A percentile compares a stretch with the other conserved stretches of the same genome.
phyloP scores from a whole-genome alignment of 495 filamentous ascomycete genomes.

The Podospora didyma region DNA sequence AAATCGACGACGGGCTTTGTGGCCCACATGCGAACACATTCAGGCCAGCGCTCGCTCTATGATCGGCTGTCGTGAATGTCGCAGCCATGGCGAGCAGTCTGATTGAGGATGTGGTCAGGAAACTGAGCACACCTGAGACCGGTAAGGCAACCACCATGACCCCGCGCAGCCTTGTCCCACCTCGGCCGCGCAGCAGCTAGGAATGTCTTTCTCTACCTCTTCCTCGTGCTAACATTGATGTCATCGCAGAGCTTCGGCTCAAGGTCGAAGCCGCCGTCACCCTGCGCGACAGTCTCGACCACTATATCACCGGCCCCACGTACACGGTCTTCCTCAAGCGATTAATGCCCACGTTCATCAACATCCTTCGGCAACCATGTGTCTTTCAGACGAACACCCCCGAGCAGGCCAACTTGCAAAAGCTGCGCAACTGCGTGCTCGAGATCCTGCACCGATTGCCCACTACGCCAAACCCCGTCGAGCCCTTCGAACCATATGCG shows the following conservation, averaged over 20 bases:
- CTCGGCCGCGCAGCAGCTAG: background rate
- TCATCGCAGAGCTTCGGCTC: constrained; percentile 61
- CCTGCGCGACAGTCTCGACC: constrained; percentile 80
- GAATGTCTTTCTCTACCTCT: background rate
- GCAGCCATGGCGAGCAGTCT: constrained; percentile 46
- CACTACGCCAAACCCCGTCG: constrained; percentile 58
- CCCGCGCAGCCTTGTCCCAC: background rate
- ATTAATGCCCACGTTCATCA: constrained; percentile 85
- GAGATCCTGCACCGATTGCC: constrained; percentile 93
- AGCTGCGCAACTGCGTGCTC: constrained; percentile 83
- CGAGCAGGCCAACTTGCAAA: constrained; percentile 72
- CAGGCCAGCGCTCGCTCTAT: constrained; percentile 7
- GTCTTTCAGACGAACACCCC: constrained; percentile 83
- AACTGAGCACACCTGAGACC: constrained; percentile 48
- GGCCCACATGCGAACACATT: constrained; percentile 7
- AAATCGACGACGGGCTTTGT: background rate
- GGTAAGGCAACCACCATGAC: constrained; percentile 30
- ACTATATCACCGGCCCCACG: constrained; percentile 48
- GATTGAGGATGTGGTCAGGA: constrained; percentile 52
- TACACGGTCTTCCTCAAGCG: constrained; percentile 79
- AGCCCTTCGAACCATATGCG: constrained; percentile 82
- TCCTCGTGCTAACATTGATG: constrained; percentile 1
- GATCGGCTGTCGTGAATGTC: constrained; percentile 20
- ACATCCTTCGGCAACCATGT: constrained; percentile 79
- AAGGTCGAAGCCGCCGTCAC: constrained; percentile 74